Base-by-base conservation (phyloP, 352 stramenopile species). In the Globisporangium viniferum region DNA sequence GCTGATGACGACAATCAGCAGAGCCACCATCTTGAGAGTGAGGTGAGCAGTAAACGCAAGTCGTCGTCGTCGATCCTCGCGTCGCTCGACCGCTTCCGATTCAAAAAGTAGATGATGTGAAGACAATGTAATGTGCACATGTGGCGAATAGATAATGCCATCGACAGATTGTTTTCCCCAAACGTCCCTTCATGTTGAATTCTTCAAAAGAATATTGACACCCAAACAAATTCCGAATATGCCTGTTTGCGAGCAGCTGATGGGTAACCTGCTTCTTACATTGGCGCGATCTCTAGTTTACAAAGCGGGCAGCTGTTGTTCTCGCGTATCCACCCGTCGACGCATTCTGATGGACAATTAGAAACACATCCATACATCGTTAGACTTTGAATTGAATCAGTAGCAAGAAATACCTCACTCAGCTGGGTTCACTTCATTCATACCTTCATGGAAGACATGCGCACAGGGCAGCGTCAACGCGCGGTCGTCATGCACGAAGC, bases 301-400 rank as follows among this genome's bases (percentile, higher is more conserved):
- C 84, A 93, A 18, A 93, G 67, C 35, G 84, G 84, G 58, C 84
- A 93, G 72, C 80, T 91, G 62, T 93, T 93, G 71, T 93, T 91
- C 70, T 91, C 80, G 44, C 73, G 82, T 53, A 93, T 81, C 84
- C 84, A 93, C 24, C 80, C 80, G 56, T 68, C 70, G 39, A 91
- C 84, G 69, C 84, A 93, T 67, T 88, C 84, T 90, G 60, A 59
- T 15, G 22, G 7, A 68, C 1, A 27, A 56, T 53, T n/a, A 24
- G 24, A 1, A 22, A 64, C 51, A 31, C 54, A 59, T 24, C 24
- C 15, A 31, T 3, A 3, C 5, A 18, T 6, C 9, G 8, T 60
- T 15, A 41, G n/a, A 8, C 35, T 59, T 59, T 39, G 12, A n/a
- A 15, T n/a, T 5, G n/a, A 31, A 46, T 24, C 24, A 24, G 24